Percentiles rank a stretch among this genome's conserved stretches.
Evolutionary conservation across 2,329 filamentous ascomycete species (phyloP).

Genomic region (Colletotrichum caudatum): DNA sequence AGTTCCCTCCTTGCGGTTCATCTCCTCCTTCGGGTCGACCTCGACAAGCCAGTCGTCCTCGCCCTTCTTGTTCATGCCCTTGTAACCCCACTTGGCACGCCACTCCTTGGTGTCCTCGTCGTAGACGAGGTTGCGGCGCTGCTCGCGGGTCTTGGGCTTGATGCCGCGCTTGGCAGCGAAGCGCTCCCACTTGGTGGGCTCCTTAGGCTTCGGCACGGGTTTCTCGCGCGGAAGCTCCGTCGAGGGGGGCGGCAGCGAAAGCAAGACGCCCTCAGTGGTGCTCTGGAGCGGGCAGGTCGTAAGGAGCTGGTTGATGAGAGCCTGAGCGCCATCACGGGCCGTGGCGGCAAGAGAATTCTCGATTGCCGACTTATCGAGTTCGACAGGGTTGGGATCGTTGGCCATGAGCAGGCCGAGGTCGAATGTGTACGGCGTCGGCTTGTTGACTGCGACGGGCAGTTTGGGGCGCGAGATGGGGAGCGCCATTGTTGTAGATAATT

Average conservation of each 20-base stretch:
- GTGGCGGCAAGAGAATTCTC: conserved; percentile 78
- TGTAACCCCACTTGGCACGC: conserved; percentile 95
- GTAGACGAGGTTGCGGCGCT: conserved; percentile 79
- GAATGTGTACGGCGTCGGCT: conserved; percentile 91
- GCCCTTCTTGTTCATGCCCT: conserved; percentile 86
- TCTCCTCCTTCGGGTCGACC: conserved; percentile 83
- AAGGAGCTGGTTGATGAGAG: conserved; percentile 93
- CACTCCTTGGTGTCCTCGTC: conserved; percentile 89
- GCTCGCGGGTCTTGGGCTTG: conserved; percentile 85
- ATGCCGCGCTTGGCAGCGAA: conserved; percentile 99
- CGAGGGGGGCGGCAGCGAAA: conserved; percentile 77
- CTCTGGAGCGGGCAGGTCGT: conserved; percentile 85
- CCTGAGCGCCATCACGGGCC: conserved; percentile 91
- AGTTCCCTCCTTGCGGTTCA: conserved; percentile 70
- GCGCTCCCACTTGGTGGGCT: conserved; percentile 92
- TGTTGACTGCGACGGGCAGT: conserved; percentile 75
- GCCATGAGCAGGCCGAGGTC: conserved; percentile 90
- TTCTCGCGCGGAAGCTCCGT: conserved; percentile 91
- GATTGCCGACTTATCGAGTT: conserved; percentile 63
- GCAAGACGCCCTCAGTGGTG: conserved; percentile 77
- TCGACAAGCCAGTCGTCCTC: conserved; percentile 92
- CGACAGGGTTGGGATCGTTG: conserved; percentile 87
- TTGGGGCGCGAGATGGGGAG: conserved; percentile 57
- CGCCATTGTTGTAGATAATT: conserved; percentile 49
- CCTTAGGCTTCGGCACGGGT: conserved; percentile 83